Evolutionary conservation across 2,329 filamentous ascomycete species (phyloP).

Genomic region (Gyromitra esculenta): DNA sequence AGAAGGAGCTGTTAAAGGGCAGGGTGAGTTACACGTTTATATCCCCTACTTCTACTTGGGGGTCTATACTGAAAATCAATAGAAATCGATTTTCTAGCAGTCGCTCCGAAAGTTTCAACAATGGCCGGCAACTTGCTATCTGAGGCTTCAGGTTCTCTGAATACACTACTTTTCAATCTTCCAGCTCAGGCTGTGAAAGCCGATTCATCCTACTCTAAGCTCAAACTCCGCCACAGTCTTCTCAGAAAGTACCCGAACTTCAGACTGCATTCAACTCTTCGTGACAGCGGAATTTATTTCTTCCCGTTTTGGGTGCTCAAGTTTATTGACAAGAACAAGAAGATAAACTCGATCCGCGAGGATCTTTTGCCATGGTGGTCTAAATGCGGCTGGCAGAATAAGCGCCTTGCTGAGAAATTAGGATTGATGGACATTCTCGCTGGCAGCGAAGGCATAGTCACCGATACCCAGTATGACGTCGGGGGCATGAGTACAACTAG

Average conservation of each 20-base stretch:
- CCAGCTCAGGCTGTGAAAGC: slow-evolving; percentile 1
- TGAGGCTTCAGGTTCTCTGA: slow-evolving; percentile 25
- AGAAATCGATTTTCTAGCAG: slow-evolving; percentile 90
- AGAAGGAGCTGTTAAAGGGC: slow-evolving; percentile 78
- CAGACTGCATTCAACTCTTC: slow-evolving; percentile 82
- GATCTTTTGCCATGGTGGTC: slow-evolving; percentile 98
- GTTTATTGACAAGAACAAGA: slow-evolving; percentile 71
- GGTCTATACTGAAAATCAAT: slow-evolving; percentile 60
- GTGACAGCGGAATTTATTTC: slow-evolving; percentile 94
- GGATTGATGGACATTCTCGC: slow-evolving; percentile 74
- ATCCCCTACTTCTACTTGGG: slow-evolving; percentile 59
- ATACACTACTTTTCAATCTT: slow-evolving; percentile 40
- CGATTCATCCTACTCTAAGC: neutral
- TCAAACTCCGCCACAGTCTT: slow-evolving; percentile 33
- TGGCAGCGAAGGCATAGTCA: slow-evolving; percentile 53
- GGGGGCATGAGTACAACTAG: slow-evolving; percentile 64
- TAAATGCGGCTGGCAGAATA: slow-evolving; percentile 86
- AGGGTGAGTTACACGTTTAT: slow-evolving; percentile 22
- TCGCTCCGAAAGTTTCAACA: slow-evolving; percentile 65
- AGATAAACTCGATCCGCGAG: slow-evolving; percentile 86
- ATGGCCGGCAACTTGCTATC: neutral
- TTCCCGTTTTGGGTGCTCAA: slow-evolving; percentile 92
- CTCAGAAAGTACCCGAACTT: slow-evolving; percentile 78
- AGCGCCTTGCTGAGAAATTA: slow-evolving; percentile 78
- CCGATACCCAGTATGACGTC: slow-evolving; percentile 64